phyloP scores from a whole-genome alignment of 169 alveolate species.

The Eimeria zaria region DNA sequence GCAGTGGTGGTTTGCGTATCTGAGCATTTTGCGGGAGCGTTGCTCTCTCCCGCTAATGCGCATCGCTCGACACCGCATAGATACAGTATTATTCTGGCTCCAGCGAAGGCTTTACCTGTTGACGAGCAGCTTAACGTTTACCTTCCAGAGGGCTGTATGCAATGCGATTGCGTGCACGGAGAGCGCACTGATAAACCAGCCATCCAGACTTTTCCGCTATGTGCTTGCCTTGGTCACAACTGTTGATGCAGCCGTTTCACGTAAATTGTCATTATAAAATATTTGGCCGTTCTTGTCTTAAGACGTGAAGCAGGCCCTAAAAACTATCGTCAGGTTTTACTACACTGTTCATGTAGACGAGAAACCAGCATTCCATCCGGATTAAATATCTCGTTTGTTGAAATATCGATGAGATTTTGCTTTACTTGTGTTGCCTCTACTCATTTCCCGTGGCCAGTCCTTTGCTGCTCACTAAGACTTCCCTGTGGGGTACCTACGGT shows the following conservation, averaged over 20 bases:
- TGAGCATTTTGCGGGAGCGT: background rate
- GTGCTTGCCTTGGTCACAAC: background rate
- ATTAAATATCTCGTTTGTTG: background rate
- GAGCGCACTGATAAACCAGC: too few species aligned
- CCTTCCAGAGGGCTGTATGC: background rate
- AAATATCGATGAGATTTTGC: too few species aligned
- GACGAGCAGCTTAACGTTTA: background rate
- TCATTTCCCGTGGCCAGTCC: background rate
- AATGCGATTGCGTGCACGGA: too few species aligned
- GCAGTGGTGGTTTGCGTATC: background rate
- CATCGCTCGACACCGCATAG: background rate
- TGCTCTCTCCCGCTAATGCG: background rate
- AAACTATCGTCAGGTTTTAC: background rate
- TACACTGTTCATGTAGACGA: background rate
- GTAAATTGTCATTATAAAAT: background rate
- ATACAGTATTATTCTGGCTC: background rate
- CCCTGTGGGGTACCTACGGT: background rate
- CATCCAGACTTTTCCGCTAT: too few species aligned
- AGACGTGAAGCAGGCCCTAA: background rate
- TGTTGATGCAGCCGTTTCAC: background rate
- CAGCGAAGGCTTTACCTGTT: background rate
- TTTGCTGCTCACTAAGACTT: background rate
- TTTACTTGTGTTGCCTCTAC: background rate
- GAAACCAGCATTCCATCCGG: background rate
- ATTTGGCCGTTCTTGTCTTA: background rate